These are phyloP conservation scores for Lablab purpureus DNA, from an alignment of 306 rosid genomes.

Conservation along the genomic window DNA sequence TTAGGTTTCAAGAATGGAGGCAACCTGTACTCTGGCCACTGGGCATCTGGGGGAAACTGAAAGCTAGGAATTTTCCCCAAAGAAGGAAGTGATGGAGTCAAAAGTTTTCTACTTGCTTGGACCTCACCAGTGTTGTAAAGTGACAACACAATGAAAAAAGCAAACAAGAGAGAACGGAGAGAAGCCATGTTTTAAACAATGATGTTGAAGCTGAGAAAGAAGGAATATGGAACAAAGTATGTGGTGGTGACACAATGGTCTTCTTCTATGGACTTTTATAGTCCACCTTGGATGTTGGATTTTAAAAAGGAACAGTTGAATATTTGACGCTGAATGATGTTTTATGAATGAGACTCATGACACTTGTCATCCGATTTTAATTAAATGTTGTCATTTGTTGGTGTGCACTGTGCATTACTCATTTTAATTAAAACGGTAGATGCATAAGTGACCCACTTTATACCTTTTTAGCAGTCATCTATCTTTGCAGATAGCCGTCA, in stretches of 20 bases:
- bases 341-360: background rate
- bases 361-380: conserved; percentile 12
- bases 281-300: background rate
- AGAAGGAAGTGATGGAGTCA: conserved; percentile 33
- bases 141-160: conserved; percentile 42
- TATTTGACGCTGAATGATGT: background rate
- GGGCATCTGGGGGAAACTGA: background rate
- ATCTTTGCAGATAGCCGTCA: conserved; percentile 37
- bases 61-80: background rate
- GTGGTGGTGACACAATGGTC: conserved; percentile 24
- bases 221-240: no score
- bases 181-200: conserved; percentile 41
- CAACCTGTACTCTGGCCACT: conserved; percentile 56
- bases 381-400: conserved; percentile 52
- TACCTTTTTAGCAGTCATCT: conserved; percentile 8
- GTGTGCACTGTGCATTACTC: conserved; percentile 28
- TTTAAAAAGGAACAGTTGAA: conserved; percentile 1
- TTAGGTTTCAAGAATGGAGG: conserved; percentile 38
- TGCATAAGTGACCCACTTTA: conserved; percentile 33
- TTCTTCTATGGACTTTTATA: conserved; percentile 1
- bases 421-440: background rate
- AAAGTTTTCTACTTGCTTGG: conserved; percentile 41
- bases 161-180: conserved; percentile 20
- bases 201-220: background rate
- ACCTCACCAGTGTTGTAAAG: conserved; percentile 42